Conservation (phyloP, 331 rosid genomes). For the Quercus phellos region DNA sequence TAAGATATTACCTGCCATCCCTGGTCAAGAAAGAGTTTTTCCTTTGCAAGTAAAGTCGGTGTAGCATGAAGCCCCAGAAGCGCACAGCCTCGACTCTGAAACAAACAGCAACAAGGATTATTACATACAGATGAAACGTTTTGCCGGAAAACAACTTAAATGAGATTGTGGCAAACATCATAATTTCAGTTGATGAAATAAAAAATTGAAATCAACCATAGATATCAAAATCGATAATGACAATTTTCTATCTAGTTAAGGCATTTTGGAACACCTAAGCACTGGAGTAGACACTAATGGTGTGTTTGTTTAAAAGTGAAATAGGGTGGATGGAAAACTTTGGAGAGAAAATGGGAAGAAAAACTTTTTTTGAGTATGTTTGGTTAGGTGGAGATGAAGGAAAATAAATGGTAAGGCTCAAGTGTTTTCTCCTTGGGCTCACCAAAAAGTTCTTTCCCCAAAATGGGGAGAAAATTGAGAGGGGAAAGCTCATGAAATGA, state of each 20-base stretch:
- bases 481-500: too few species aligned
- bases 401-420: too few species aligned
- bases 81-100: conserved; percentile 89
- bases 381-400: too few species aligned
- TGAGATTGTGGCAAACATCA: background rate
- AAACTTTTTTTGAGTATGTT: too few species aligned
- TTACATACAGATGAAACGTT: background rate
- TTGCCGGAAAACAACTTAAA: background rate
- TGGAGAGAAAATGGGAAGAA: too few species aligned
- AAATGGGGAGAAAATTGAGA: too few species aligned
- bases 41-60: conserved; percentile 78
- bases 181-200: background rate
- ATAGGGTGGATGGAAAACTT: too few species aligned
- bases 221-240: background rate
- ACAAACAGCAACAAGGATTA: conserved; percentile 15
- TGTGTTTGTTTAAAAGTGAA: too few species aligned
- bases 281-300: background rate
- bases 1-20: conserved; percentile 84
- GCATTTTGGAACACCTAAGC: background rate
- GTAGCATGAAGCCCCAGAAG: conserved; percentile 83
- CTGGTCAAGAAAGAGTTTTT: conserved; percentile 73
- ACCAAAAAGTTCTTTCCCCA: too few species aligned
- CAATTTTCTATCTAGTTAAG: background rate
- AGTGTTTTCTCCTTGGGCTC: too few species aligned
- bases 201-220: background rate